Evolutionary conservation across 2,329 filamentous ascomycete genomes (phyloP), one percentile per base, ranked within the genome.

Genomic region (Nannizziopsis arthrosporioides): DNA sequence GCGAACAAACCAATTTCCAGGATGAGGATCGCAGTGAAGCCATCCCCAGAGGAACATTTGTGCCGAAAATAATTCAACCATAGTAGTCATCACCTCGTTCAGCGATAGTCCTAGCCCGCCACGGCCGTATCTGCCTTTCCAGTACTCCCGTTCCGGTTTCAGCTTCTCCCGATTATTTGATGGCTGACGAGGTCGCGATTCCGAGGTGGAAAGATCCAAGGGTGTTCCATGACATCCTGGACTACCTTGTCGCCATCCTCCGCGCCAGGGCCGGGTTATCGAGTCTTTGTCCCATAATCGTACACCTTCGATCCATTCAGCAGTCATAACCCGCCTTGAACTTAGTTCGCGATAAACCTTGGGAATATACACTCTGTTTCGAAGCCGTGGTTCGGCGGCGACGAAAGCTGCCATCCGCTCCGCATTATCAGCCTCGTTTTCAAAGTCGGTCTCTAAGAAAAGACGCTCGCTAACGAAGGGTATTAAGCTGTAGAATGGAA

Each of bases 11-110:
- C 96, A 92, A 68, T 98, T 98, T 22, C 90, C 90, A 1, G 92
- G 92, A 61, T 98, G 92, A 8, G 92, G 92, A 63, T 98, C 92
- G 68, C 90, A 95, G 70, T 98, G 90, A 0, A 96, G 85, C 38
- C 85, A 77, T 10, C 92, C 92, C 85, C 87, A 96, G 55, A 94
- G 82, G 72, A 95, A 98, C 76, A 96, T 96, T 62, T 96, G 90
- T 2, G 87, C 89, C n/a, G 83, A 85, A 71, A 96, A 98, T 31
- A 96, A 76, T 63, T 95, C 90, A 43, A 95, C 79, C 81, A 96
- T 95, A 30, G 87, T 95, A 5, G 83, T 84, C 92, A 96, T 96
- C 51, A 95, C 87, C 51, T 90, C 83, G 60, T 84, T 85, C 27
- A 87, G 73, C 6, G 79, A 81, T 2, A 98, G 71, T 0, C 92